phyloP scores from a whole-genome alignment of 129 eudicot species.

The Heracleum sosnowskyi region DNA sequence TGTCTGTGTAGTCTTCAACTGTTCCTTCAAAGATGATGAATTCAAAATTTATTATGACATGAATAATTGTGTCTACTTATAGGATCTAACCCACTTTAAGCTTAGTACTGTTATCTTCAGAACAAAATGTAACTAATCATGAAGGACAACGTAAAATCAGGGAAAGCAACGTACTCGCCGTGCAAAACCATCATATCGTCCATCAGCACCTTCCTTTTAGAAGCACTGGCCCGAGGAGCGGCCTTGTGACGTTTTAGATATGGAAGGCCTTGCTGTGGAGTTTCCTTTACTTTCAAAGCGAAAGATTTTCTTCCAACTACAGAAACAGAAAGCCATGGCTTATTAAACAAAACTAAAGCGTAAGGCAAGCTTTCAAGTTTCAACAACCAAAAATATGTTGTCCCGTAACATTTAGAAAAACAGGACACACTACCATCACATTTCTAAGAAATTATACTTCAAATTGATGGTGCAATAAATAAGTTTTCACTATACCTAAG shows the following conservation, averaged over 20 bases:
- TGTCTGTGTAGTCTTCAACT: not conserved
- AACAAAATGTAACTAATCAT: conserved; percentile 18
- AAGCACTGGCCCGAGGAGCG: conserved; percentile 38
- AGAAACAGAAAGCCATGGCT: conserved; percentile 11
- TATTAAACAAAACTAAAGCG: not conserved
- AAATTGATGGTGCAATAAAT: not conserved
- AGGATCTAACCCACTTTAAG: not conserved
- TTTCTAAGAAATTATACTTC: not conserved
- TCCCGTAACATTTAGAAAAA: not conserved
- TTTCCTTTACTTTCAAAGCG: conserved; percentile 49
- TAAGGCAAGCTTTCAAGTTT: not conserved
- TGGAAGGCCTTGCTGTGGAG: conserved; percentile 41
- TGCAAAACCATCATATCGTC: conserved; percentile 91
- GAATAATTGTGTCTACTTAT: not conserved
- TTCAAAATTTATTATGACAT: not conserved
- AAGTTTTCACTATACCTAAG: conserved; percentile 43
- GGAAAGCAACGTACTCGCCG: conserved; percentile 57
- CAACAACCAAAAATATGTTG: not conserved
- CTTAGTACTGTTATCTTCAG: not conserved
- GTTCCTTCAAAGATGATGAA: conserved; percentile 1
- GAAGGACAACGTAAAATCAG: not conserved
- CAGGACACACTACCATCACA: not conserved
- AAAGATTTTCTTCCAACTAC: conserved; percentile 77
- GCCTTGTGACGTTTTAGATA: conserved; percentile 52
- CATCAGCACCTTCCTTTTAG: conserved; percentile 79